Base-by-base conservation (phyloP, 2,329 filamentous ascomycete genomes). In the Talaromyces marneffei region DNA sequence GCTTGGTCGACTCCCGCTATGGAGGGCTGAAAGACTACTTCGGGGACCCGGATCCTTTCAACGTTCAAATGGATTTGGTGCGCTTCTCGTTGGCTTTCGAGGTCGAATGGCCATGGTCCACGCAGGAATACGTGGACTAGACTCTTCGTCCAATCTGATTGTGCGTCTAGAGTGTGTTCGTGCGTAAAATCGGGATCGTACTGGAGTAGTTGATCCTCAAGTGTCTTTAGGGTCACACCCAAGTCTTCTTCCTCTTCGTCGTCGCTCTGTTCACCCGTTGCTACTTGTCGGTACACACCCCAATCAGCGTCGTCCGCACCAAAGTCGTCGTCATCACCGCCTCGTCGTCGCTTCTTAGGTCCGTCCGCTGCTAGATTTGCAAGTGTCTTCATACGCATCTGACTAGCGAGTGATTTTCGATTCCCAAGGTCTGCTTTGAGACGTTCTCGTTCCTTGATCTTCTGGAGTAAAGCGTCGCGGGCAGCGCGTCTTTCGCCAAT, bases 361-460 rank as follows among this genome's bases (percentile, higher is more conserved):
- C 85, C 87, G 74, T 99, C 94, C 0, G 93, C 92, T 2, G 94
- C 94, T 1, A 99, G 87, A 71, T 96, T 97, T 63, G 94, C 94
- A 62, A 99, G 92, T 56, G 88, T 93, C 78, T 97, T 97, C 94
- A 99, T 99, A 65, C 94, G 90, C 77, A 96, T 95, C 75, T 97
- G 93, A 61, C 90, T 94, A 8, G 94, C 94, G 20, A 97, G 86
- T 0, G 92, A 97, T 75, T 99, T 99, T 71, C 94, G 90, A 76
- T 97, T 97, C 61, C 93, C 92, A 1, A 97, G 84, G 71, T 99
- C 94, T 46, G 92, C 91, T 78, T 96, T 97, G 64, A 97, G 84
- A 18, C 92, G 86, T 70, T 97, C 92, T 57, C 92, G 88, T 67
- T 97, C 93, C 75, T 96, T 97, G 75, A 99, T 95, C 75, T 87